phyloP scores from a whole-genome alignment of 768 basidiomycete genomes.

The Rhodosporidiobolus sp. region DNA sequence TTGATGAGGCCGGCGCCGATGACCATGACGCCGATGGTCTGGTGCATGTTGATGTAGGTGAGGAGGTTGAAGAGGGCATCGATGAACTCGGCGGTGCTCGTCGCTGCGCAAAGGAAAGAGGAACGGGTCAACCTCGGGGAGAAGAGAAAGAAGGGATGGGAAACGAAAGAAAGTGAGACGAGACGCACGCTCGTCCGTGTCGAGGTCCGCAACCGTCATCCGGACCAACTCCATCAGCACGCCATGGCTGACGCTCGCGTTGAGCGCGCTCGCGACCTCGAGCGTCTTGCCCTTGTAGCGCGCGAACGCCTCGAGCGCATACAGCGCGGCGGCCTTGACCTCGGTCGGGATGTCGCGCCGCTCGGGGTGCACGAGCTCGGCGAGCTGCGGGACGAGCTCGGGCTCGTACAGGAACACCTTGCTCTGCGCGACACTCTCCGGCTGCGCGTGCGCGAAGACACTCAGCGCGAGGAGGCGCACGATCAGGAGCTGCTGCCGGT shows the following conservation, averaged over 20 bases:
- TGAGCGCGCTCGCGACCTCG: slow-evolving; percentile 84
- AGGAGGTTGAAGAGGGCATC: slow-evolving; percentile 84
- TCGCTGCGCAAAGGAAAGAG: slow-evolving; percentile 30
- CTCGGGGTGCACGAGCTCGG: slow-evolving; percentile 82
- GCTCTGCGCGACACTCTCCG: slow-evolving; percentile 54
- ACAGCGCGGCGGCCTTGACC: slow-evolving; percentile 79
- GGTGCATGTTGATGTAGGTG: slow-evolving; percentile 77
- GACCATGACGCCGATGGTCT: slow-evolving; percentile 85
- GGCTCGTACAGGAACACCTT: slow-evolving; percentile 92
- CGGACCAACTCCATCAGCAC: slow-evolving; percentile 84
- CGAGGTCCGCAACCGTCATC: slow-evolving; percentile 70
- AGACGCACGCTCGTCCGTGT: slow-evolving; percentile 48
- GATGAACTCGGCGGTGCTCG: slow-evolving; percentile 48
- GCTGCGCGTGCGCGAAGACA: slow-evolving; percentile 59
- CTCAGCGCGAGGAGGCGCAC: slow-evolving; percentile 82
- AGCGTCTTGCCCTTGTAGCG: slow-evolving; percentile 76
- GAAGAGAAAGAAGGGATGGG: neutral
- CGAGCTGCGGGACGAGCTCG: slow-evolving; percentile 80
- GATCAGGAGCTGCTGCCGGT: slow-evolving; percentile 74
- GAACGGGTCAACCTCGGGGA: neutral
- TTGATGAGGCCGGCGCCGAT: slow-evolving; percentile 90
- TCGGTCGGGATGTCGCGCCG: slow-evolving; percentile 60
- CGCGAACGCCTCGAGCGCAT: slow-evolving; percentile 84
- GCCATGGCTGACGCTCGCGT: slow-evolving; percentile 94
- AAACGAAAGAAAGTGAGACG: neutral